Conservation (phyloP, 495 filamentous ascomycete genomes). For the Aspergillus affinis region DNA sequence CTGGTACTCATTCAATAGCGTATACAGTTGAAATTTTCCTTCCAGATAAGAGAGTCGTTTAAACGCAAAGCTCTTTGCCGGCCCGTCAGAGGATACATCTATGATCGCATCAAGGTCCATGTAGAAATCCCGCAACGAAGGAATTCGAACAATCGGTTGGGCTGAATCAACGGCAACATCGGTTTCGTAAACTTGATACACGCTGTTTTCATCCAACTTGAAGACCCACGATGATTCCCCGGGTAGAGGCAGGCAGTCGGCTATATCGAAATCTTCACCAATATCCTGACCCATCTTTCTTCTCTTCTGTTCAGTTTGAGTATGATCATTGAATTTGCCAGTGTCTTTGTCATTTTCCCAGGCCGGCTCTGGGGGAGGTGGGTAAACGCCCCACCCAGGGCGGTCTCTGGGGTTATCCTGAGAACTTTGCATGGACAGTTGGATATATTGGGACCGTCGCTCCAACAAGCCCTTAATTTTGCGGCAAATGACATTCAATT, state of each 20-base stretch:
- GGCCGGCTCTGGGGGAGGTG: conserved; percentile 81
- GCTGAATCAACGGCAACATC: conserved; percentile 57
- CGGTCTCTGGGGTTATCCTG: conserved; percentile 85
- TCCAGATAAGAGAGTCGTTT: conserved; percentile 91
- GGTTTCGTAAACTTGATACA: conserved; percentile 84
- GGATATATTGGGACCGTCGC: conserved; percentile 84
- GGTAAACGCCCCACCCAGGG: conserved; percentile 83
- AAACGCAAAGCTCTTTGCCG: conserved; percentile 95
- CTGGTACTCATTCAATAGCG: conserved; percentile 91
- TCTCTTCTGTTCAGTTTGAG: conserved; percentile 40
- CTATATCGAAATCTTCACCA: conserved; percentile 85
- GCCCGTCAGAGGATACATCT: conserved; percentile 85
- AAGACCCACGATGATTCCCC: conserved; percentile 65
- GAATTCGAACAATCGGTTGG: conserved; percentile 73
- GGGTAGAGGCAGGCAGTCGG: conserved; percentile 71
- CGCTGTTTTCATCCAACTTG: conserved; percentile 74
- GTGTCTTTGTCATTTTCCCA: conserved; percentile 72
- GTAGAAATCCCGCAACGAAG: conserved; percentile 90
- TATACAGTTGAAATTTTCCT: conserved; percentile 93
- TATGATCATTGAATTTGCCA: conserved; percentile 14
- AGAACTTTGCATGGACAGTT: conserved; percentile 77
- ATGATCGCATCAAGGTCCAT: conserved; percentile 88
- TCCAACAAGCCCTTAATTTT: conserved; percentile 84
- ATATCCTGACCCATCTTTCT: conserved; percentile 90
- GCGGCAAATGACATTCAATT: conserved; percentile 79